A percentile compares a stretch with the other conserved stretches of the same genome.
phyloP scores from a whole-genome alignment of 2,329 filamentous ascomycete species.

The Seiridium cupressi region DNA sequence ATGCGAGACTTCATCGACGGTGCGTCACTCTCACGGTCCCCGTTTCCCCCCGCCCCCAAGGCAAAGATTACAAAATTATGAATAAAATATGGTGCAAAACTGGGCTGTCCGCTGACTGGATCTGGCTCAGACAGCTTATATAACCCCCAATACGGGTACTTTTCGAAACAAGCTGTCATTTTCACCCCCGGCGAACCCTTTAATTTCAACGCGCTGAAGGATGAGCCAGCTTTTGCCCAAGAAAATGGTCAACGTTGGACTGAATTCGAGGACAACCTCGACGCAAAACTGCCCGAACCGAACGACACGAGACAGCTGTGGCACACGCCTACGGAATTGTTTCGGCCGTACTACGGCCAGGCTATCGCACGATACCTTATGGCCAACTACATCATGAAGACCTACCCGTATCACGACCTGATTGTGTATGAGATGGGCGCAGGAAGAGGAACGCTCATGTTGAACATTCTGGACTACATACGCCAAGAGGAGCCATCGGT shows the following conservation, averaged over 20 bases:
- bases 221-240: conserved; percentile 82
- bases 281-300: conserved; percentile 63
- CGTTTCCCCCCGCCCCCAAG: background rate
- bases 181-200: conserved; percentile 92
- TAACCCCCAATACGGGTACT: conserved; percentile 93
- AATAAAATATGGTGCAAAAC: too few relatives aligned
- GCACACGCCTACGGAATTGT: conserved; percentile 98
- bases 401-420: conserved; percentile 94
- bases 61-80: too few relatives aligned
- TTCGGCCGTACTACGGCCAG: conserved; percentile 94
- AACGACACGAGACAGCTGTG: conserved; percentile 84
- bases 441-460: conserved; percentile 95
- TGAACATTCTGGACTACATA: conserved; percentile 97
- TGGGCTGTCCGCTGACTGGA: conserved; percentile 8
- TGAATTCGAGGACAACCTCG: conserved; percentile 85
- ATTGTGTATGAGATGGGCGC: conserved; percentile 99
- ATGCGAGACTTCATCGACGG: conserved; percentile 97
- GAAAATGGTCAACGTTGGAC: conserved; percentile 78
- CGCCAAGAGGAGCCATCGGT: conserved; percentile 85
- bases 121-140: conserved; percentile 75
- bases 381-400: conserved; percentile 90
- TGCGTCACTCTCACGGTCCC: conserved; percentile 34
- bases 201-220: conserved; percentile 75
- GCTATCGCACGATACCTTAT: conserved; percentile 95
- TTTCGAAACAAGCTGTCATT: conserved; percentile 94